Evolutionary conservation across 768 basidiomycete species (phyloP), one percentile per base, ranked within the genome.

Genomic region (Termitomyces sp.): DNA sequence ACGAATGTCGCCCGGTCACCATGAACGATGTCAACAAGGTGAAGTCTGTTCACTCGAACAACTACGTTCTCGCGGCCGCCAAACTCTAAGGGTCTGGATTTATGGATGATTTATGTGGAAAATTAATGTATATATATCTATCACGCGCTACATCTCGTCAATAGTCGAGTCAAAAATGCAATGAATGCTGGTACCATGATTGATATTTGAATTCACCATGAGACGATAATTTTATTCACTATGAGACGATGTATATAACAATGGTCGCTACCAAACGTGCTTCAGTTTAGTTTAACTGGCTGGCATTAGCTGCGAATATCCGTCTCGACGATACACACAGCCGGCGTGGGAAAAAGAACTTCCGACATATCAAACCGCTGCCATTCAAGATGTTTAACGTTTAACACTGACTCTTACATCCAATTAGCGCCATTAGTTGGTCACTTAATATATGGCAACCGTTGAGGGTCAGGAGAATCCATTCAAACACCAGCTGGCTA

Each of bases 1-100:
- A 80, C 60, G 84, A 88, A 66, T 86, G 82, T 64, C 80, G 80
- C 15, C 76, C 81, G 0, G 70, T 92, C 31, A 86, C 86, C 4
- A 72, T 75, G 64, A 72, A 70, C 0, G 90, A 93, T 59, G 77
- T 93, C 3, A 77, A 88, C 66, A 90, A 85, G 72, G 89, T 90
- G 61, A 91, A 87, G 73, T 85, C 89, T 34, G 84, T 76, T 73
- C 76, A 81, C 42, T 74, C 76, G 34, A 89, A 87, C 16, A 60
- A 69, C 16, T 81, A 75, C 65, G 70, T 83, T 48, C 65, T 83
- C 44, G 70, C 73, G 36, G 71, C 76, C 59, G 81, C 81, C 29
- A 81, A 77, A 59, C 73, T 81, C 24, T 81, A 60, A 18, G 16
- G 22, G 6, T 24, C 6, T 36, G 33, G 33, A 51, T 36, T 15